Percentiles rank a stretch among this genome's conserved stretches.
Evolutionary conservation across 805 yeast genomes (phyloP).

Genomic region (Yarrowia sp.): DNA sequence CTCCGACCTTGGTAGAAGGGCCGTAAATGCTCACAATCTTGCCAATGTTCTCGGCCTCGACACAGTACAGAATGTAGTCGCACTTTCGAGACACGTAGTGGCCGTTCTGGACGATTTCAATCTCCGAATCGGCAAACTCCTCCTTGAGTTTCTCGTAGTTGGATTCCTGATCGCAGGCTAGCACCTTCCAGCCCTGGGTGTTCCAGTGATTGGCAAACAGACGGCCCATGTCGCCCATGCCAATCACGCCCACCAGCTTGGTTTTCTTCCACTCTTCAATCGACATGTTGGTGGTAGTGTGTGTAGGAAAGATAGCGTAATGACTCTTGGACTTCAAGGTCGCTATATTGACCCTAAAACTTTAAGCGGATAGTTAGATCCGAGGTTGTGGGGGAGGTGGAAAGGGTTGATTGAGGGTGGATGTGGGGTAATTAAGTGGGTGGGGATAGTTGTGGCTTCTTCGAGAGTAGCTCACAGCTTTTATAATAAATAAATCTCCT

Average conservation of each 20-base stretch:
- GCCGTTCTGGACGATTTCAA: slow-evolving; percentile 76
- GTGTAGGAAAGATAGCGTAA: neutral
- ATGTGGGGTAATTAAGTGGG: too few relatives aligned
- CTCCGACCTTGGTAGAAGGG: slow-evolving; percentile 81
- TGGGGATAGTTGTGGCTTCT: too few relatives aligned
- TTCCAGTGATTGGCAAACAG: slow-evolving; percentile 81
- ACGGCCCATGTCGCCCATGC: slow-evolving; percentile 96
- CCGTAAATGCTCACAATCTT: slow-evolving; percentile 79
- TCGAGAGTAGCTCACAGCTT: too few relatives aligned
- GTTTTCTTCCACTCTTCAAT: slow-evolving; percentile 51
- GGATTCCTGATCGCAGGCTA: slow-evolving; percentile 86
- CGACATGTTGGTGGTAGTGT: slow-evolving; percentile 2
- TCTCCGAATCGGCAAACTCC: slow-evolving; percentile 53
- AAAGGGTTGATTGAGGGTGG: neutral
- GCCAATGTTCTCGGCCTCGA: slow-evolving; percentile 86
- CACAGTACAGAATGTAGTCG: slow-evolving; percentile 87
- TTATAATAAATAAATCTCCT: too few relatives aligned
- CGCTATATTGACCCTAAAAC: slow-evolving; percentile 17
- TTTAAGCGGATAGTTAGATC: neutral
- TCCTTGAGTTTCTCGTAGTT: slow-evolving; percentile 56
- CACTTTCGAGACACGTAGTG: slow-evolving; percentile 80
- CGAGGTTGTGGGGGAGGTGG: too few relatives aligned
- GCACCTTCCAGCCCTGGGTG: slow-evolving; percentile 85
- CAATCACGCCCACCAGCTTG: slow-evolving; percentile 85
- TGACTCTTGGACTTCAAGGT: neutral